These are phyloP conservation scores for Ceratocystis huliohia DNA, from an alignment of 2,329 filamentous ascomycete species.

Conservation along the genomic window DNA sequence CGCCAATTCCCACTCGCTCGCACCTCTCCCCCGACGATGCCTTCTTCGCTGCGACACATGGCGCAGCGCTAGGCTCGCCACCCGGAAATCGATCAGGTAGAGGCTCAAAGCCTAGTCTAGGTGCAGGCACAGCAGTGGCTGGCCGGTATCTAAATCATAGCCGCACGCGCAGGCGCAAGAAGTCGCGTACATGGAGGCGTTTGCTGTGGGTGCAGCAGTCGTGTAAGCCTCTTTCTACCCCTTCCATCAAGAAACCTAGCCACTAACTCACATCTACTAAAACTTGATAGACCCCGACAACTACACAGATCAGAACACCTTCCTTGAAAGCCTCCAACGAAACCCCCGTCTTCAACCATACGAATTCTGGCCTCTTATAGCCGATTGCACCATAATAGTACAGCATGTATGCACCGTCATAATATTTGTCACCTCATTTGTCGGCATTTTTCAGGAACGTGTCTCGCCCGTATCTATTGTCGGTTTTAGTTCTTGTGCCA, in stretches of 20 bases:
- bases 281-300: constrained; percentile 70
- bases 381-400: constrained; percentile 89
- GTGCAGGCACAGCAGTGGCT: constrained; percentile 28
- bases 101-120: constrained; percentile 21
- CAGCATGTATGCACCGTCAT: constrained; percentile 92
- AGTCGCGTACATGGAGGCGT: constrained; percentile 77
- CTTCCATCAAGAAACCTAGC: constrained; percentile 26
- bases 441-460: constrained; percentile 73
- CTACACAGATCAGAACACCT: constrained; percentile 93
- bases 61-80: constrained; percentile 33
- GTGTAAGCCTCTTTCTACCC: constrained; percentile 43
- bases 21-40: constrained; percentile 77
- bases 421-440: constrained; percentile 89
- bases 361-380: constrained; percentile 94
- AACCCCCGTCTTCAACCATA: constrained; percentile 91
- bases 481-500: constrained; percentile 68
- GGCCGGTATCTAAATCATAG: constrained; percentile 42
- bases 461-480: constrained; percentile 86
- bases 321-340: constrained; percentile 86
- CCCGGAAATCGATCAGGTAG: constrained; percentile 28
- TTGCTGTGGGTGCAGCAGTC: constrained; percentile 95
- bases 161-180: constrained; percentile 53
- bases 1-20: constrained; percentile 37
- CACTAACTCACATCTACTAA: constrained; percentile 8
- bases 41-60: constrained; percentile 40